A percentile compares a stretch with the other conserved stretches of the same genome.
Conservation (phyloP, 108 stramenopile species). For the Stephanodiscus minutulus region DNA sequence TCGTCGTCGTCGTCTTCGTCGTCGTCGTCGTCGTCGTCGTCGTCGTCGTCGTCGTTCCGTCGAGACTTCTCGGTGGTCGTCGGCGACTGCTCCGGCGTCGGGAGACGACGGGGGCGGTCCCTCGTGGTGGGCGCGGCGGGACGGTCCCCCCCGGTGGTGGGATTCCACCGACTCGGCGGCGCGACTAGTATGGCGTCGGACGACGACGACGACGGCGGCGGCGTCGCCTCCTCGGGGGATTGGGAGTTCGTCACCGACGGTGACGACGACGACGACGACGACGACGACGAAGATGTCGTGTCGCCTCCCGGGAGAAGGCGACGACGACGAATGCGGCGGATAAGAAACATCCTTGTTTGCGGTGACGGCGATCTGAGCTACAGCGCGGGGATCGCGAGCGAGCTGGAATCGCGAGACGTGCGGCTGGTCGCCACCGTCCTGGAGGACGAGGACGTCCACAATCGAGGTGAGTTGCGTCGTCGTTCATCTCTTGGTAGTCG, state of each 20-base stretch:
- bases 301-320: too few species aligned
- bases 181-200: too few species aligned
- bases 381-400: conserved; percentile 54
- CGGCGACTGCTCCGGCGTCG: conserved; percentile 1
- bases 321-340: neutral
- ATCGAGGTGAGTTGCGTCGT: conserved; percentile 31
- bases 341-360: conserved; percentile 60
- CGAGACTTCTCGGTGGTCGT: neutral
- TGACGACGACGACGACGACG: too few species aligned
- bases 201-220: neutral
- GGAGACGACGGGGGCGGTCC: neutral
- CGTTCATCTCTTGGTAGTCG: too few species aligned
- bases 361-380: conserved; percentile 88
- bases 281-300: too few species aligned
- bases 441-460: conserved; percentile 69
- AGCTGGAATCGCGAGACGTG: conserved; percentile 32
- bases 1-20: too few species aligned
- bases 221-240: neutral
- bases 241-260: too few species aligned
- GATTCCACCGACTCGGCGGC: too few species aligned
- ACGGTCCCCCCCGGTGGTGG: too few species aligned
- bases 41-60: too few species aligned
- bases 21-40: too few species aligned
- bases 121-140: too few species aligned
- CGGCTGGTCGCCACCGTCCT: conserved; percentile 69